Percentiles rank a stretch among this genome's conserved stretches.
Conservation (phyloP, 768 basidiomycete species). For the Phaffia australis region DNA sequence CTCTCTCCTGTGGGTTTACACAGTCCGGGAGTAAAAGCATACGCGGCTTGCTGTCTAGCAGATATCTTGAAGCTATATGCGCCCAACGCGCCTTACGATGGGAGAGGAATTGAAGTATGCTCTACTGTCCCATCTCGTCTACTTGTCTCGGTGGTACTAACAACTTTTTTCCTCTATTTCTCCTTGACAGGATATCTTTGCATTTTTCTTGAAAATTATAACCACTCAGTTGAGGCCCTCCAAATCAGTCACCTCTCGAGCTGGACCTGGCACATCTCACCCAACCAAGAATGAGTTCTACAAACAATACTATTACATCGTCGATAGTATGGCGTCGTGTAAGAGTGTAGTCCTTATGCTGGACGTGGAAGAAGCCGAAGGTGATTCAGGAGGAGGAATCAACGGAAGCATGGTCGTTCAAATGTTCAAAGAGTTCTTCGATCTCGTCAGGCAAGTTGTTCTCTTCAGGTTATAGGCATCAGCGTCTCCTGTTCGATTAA, state of each 20-base stretch:
- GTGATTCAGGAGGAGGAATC: slow-evolving; percentile 55
- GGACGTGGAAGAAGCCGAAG: slow-evolving; percentile 77
- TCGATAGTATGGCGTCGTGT: slow-evolving; percentile 84
- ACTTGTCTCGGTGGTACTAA: slow-evolving; percentile 36
- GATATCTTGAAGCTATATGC: slow-evolving; percentile 89
- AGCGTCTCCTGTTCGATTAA: background rate
- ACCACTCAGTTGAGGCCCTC: slow-evolving; percentile 37
- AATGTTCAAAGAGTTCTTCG: slow-evolving; percentile 74
- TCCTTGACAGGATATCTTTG: slow-evolving; percentile 68
- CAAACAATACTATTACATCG: slow-evolving; percentile 84
- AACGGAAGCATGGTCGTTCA: slow-evolving; percentile 13
- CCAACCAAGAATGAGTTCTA: slow-evolving; percentile 47
- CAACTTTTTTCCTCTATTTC: background rate
- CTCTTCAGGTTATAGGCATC: background rate
- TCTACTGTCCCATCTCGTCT: slow-evolving; percentile 89
- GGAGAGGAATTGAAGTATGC: slow-evolving; percentile 54
- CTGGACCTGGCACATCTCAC: background rate
- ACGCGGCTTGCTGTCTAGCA: slow-evolving; percentile 84
- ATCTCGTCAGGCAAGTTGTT: slow-evolving; percentile 49
- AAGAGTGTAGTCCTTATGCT: slow-evolving; percentile 90
- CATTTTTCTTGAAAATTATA: slow-evolving; percentile 88
- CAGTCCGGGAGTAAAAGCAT: slow-evolving; percentile 80
- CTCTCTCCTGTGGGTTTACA: background rate
- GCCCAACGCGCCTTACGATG: slow-evolving; percentile 91
- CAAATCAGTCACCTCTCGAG: background rate